A percentile compares a stretch with the other conserved stretches of the same genome.
phyloP scores from a whole-genome alignment of 2,329 filamentous ascomycete genomes.

The Phyllosticta ampelicida region DNA sequence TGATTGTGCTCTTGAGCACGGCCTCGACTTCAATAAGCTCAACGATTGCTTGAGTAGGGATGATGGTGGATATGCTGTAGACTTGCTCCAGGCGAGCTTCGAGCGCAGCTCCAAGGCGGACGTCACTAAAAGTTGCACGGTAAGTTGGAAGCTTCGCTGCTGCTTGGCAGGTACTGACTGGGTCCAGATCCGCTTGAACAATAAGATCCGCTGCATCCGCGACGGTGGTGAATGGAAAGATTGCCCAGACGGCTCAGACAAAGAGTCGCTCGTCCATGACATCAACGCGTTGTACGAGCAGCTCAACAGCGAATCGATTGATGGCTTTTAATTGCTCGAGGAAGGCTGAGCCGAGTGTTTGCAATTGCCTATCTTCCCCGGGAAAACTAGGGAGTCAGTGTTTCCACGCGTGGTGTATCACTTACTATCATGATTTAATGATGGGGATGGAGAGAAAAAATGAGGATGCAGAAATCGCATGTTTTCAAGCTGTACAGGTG shows the following conservation, averaged over 20 bases:
- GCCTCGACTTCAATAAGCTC: conserved; percentile 68
- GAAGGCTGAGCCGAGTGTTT: neutral
- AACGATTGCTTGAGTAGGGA: conserved; percentile 74
- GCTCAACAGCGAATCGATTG: conserved; percentile 2
- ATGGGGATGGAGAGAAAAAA: neutral
- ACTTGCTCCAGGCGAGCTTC: conserved; percentile 58
- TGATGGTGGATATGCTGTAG: conserved; percentile 59
- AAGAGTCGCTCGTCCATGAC: conserved; percentile 64
- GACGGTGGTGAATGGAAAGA: conserved; percentile 71
- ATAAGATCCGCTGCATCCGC: conserved; percentile 72
- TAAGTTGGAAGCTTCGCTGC: neutral
- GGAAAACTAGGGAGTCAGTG: neutral
- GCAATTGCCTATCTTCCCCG: neutral
- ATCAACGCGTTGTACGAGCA: conserved; percentile 57
- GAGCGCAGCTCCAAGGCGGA: conserved; percentile 44
- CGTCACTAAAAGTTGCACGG: conserved; percentile 38
- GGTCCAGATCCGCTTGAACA: conserved; percentile 49
- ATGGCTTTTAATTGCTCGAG: neutral
- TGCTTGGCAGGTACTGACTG: neutral
- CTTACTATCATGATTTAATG: neutral
- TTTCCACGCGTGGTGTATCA: neutral
- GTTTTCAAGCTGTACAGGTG: neutral
- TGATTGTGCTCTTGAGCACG: conserved; percentile 83
- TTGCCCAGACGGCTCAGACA: conserved; percentile 56
- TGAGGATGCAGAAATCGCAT: neutral